Base-by-base conservation (phyloP, 768 basidiomycete species). In the Lactarius quietus region DNA sequence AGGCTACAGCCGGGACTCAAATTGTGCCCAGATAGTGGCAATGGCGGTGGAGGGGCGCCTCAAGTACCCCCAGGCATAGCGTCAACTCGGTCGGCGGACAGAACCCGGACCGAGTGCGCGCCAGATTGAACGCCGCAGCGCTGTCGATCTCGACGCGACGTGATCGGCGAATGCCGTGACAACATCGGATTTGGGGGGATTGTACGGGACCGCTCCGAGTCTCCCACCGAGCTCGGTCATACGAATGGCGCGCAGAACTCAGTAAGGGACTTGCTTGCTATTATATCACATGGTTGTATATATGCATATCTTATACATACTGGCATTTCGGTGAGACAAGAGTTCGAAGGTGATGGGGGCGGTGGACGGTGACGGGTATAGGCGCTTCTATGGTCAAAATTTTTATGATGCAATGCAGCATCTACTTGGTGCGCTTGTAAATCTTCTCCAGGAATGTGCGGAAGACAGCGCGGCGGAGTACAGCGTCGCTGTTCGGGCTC, bases 371-470 rank as follows among this genome's bases (percentile, higher is more conserved):
- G 23, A 29, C n/a, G n/a, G 53, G 53, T 54, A 39, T 39, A 38
- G 38, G 23, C 6, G 3, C 14, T 8, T 54, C 26, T 18, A n/a
- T 15, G 36, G 4, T 33, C 31, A 33, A 2, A 23, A 55, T 6
- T 18, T 7, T 33, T 10, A 6, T 43, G 8, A 14, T 39, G 15
- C 6, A 3, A 6, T 33, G 33, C 33, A 33, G 14, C 17, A 45
- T 18, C 48, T 69, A 85, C 77, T 85, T 85, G 70, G 77, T 76
- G 64, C 84, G 73, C 76, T 83, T 83, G 76, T 84, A 84, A 39
- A 98, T 95, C 82, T 98, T 98, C 66, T 83, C 82, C 74, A 98
- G 77, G 80, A 97, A 98, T 71, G 83, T 86, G 66, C 81, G 82
- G 77, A 98, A 96, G 64, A 97, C 89, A 67, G 86, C 86, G 60